phyloP scores from a whole-genome alignment of 2,329 filamentous ascomycete species.

The Penicillium polonicum region DNA sequence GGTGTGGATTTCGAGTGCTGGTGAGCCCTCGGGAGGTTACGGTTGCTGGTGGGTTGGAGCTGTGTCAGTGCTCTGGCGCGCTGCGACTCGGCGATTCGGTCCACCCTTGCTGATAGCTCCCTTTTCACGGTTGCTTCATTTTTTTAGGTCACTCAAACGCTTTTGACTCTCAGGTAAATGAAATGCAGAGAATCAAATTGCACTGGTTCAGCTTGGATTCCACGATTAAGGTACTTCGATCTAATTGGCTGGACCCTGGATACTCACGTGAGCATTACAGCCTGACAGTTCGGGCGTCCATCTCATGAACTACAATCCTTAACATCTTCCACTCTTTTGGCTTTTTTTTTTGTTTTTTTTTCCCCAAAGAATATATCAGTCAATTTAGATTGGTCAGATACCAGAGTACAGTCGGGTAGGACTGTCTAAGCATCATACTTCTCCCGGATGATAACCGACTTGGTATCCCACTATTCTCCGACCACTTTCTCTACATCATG shows the following conservation, averaged over 20 bases:
- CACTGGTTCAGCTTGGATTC: not conserved
- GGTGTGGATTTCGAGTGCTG: not conserved
- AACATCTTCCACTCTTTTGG: not conserved
- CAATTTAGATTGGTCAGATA: not conserved
- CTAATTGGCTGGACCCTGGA: not conserved
- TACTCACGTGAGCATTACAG: not conserved
- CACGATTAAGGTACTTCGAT: not conserved
- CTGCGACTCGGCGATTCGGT: not conserved
- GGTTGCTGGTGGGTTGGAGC: slow-evolving; percentile 10
- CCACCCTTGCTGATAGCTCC: not conserved
- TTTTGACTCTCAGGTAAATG: not conserved
- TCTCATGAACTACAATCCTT: not conserved
- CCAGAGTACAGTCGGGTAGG: not conserved
- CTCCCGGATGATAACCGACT: not conserved
- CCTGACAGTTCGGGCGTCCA: not conserved
- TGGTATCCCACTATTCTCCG: not conserved
- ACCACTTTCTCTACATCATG: not conserved
- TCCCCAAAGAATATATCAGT: not conserved
- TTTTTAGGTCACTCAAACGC: not conserved
- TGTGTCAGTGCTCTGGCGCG: not conserved
- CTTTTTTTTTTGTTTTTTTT: too few relatives aligned
- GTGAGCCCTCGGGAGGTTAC: slow-evolving; percentile 2
- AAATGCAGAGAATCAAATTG: not conserved
- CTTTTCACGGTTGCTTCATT: slow-evolving; percentile 1
- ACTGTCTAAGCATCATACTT: not conserved